Base-by-base conservation (phyloP, 805 yeast species). In the Blastobotrys robertii region DNA sequence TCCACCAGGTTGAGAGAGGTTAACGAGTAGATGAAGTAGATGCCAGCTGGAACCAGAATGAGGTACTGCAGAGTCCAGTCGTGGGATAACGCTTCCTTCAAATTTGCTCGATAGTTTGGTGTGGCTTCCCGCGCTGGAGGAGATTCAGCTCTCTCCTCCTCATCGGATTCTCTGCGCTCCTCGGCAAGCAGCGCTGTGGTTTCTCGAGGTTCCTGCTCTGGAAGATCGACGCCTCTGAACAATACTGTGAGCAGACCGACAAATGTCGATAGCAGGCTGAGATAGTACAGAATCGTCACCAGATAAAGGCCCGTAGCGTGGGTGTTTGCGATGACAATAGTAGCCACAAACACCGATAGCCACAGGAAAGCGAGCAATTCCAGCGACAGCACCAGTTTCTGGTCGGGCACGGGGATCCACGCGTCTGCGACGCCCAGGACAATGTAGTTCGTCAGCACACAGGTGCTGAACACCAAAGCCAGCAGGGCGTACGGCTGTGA, bases 1-100 rank as follows among this genome's bases (percentile, higher is more conserved):
- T 84, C 92, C 45, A 77, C 79, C 30, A 84, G 56, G 1, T 78
- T 53, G 45, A 83, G 60, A 45, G 69, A 72, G 4, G 81, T 79
- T 31, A 70, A 61, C 44, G 74, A 71, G 51, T 75, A 71, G n/a
- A 79, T 55, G 30, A 80, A 54, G 30, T 73, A 69, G 2, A 78
- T 64, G 1, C 81, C 64, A 10, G 81, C 41, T 2, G 96, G 95
- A 10, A 81, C 84, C 12, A 81, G 57, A 1, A 79, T 48, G 29
- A 84, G 50, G 53, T 75, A 85, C 58, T 87, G 95, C 12, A 84
- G 50, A 11, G 80, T 69, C 95, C 96, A 87, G 53, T 82, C 94
- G 55, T 81, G 84, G 34, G 79, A 73, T 38, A 15, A 19, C 11
- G 25, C 36, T 14, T 36, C 34, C 12, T 38, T 38, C 12, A n/a